Evolutionary conservation across 345 rosid species (phyloP).

Genomic region (Gossypium sturtianum): DNA sequence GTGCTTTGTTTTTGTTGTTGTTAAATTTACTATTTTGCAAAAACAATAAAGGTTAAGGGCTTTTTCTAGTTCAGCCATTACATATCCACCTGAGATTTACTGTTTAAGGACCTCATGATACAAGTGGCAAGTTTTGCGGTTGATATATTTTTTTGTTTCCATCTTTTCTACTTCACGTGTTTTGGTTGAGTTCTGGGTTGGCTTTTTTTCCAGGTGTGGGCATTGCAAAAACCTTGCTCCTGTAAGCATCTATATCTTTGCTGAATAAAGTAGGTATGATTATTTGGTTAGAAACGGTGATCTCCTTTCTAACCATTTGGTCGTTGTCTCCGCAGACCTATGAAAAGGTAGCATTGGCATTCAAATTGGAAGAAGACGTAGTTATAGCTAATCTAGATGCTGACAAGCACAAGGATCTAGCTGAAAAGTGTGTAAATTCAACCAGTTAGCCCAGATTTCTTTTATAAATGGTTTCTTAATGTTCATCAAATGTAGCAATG

Average conservation of each 20-base stretch:
- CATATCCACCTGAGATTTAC: background rate
- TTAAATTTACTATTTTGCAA: background rate
- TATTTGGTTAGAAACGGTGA: background rate
- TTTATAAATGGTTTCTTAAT: background rate
- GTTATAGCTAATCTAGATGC: conserved; percentile 94
- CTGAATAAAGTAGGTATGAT: background rate
- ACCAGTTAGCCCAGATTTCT: background rate
- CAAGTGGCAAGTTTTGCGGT: background rate
- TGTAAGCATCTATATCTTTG: conserved; percentile 38
- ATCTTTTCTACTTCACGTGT: background rate
- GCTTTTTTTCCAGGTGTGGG: conserved; percentile 75
- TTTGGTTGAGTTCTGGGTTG: conserved; percentile 13
- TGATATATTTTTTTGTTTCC: background rate
- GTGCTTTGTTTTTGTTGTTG: background rate
- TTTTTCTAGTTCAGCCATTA: background rate
- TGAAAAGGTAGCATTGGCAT: conserved; percentile 89
- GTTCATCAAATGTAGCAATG: background rate
- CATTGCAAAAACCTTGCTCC: conserved; percentile 98
- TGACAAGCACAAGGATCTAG: conserved; percentile 73
- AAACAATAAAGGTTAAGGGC: background rate
- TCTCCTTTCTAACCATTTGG: background rate
- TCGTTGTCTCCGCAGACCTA: conserved; percentile 45
- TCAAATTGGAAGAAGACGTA: conserved; percentile 68
- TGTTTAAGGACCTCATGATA: background rate
- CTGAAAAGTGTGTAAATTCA: conserved; percentile 55